phyloP scores from a whole-genome alignment of 2,329 filamentous ascomycete genomes.

The Dothideomycetes sp. region DNA sequence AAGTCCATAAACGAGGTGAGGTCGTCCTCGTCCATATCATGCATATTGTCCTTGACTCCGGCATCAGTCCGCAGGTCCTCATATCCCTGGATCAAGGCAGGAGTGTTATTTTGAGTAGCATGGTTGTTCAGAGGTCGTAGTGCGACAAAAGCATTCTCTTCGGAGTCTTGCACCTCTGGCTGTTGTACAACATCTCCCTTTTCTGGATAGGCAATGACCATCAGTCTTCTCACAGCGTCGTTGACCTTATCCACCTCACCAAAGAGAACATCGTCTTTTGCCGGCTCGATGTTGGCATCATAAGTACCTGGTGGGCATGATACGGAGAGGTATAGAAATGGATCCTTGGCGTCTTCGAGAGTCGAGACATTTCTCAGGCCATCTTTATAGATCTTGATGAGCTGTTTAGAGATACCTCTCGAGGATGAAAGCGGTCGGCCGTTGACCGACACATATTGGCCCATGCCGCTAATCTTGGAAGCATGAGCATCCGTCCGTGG shows the following conservation, averaged over 20 bases:
- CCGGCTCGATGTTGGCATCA: constrained; percentile 61
- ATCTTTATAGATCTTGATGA: constrained; percentile 46
- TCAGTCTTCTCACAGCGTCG: constrained; percentile 34
- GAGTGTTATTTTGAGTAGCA: too few relatives aligned
- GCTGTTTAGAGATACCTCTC: constrained; percentile 51
- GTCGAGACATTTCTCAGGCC: constrained; percentile 29
- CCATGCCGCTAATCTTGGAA: constrained; percentile 32
- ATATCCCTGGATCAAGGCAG: neutral
- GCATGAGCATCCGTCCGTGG: constrained; percentile 41
- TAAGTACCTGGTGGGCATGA: constrained; percentile 54
- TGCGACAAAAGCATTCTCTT: too few relatives aligned
- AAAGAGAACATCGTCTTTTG: constrained; percentile 66
- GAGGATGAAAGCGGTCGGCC: constrained; percentile 51
- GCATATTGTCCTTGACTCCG: constrained; percentile 24
- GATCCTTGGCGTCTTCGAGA: constrained; percentile 35
- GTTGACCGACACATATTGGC: constrained; percentile 59
- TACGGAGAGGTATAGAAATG: constrained; percentile 58
- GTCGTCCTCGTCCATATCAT: constrained; percentile 29
- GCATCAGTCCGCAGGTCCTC: constrained; percentile 12
- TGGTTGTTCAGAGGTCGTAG: neutral
- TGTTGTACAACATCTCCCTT: neutral
- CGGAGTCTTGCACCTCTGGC: neutral
- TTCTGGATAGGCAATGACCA: constrained; percentile 31
- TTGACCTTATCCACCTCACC: constrained; percentile 44
- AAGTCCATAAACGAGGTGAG: constrained; percentile 16